phyloP scores from a whole-genome alignment of 345 rosid genomes.

The Angophora floribunda region DNA sequence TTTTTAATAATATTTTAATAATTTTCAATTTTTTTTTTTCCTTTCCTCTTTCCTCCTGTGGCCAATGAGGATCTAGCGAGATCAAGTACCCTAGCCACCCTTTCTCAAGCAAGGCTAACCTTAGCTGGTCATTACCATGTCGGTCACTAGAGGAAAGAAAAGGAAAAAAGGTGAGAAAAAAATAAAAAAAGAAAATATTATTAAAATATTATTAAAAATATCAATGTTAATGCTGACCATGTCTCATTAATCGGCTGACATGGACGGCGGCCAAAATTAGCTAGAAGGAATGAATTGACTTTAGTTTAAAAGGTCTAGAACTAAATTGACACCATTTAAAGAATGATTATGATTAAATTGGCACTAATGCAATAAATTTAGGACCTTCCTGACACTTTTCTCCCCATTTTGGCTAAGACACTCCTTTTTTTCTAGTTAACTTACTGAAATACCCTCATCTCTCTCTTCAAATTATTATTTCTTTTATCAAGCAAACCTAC shows the following conservation, averaged over 20 bases:
- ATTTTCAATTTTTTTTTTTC: too few species aligned
- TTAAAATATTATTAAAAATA: too few species aligned
- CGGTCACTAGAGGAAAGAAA: rapidly evolving
- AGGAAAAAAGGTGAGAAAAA: not conserved
- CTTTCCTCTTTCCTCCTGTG: not conserved
- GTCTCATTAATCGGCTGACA: rapidly evolving
- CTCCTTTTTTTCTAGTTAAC: not conserved
- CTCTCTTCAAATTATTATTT: not conserved
- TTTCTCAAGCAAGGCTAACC: not conserved
- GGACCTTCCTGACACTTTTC: too few species aligned
- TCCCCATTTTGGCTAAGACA: not conserved
- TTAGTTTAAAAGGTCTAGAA: too few species aligned
- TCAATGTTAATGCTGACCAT: rapidly evolving
- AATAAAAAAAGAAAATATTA: too few species aligned
- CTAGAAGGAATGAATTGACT: not conserved
- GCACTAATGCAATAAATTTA: too few species aligned
- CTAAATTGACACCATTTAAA: too few species aligned
- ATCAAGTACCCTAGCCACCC: too few species aligned
- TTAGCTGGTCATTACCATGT: too few species aligned
- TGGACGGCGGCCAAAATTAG: not conserved
- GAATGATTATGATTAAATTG: rapidly evolving
- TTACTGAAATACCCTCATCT: not conserved
- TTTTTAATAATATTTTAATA: too few species aligned
- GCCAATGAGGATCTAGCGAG: not conserved
- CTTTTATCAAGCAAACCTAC: not conserved